Conservation (phyloP, 148 eudicot species). For the Polygonum aviculare region DNA sequence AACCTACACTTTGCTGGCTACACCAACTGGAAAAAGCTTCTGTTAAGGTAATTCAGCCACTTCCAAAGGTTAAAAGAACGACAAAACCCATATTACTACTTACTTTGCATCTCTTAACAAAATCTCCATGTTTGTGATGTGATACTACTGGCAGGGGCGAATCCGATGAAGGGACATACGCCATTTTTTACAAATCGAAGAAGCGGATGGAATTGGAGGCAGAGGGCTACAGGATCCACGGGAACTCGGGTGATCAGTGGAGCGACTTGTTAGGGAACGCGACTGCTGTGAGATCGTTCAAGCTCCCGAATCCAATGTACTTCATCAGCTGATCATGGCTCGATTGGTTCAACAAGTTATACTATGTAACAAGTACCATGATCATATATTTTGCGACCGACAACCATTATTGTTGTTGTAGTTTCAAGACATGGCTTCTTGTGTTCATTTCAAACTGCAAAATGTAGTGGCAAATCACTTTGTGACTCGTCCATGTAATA, state of each 20-base stretch:
- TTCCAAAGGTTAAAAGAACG: not conserved
- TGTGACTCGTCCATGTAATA: too few species aligned
- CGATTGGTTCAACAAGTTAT: not conserved
- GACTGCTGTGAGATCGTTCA: conserved; percentile 58
- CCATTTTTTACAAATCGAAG: conserved; percentile 63
- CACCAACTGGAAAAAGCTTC: conserved; percentile 57
- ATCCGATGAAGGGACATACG: conserved; percentile 42
- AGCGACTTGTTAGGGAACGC: conserved; percentile 79
- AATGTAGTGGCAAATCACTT: too few species aligned
- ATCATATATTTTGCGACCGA: conserved; percentile 19
- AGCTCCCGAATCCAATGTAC: conserved; percentile 81
- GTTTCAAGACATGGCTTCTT: not conserved
- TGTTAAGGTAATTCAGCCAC: conserved; percentile 43
- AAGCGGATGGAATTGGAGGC: conserved; percentile 57
- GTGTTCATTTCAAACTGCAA: not conserved
- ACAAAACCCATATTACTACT: not conserved
- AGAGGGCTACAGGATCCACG: conserved; percentile 59
- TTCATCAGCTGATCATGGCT: conserved; percentile 39
- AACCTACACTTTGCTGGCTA: conserved; percentile 53
- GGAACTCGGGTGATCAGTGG: conserved; percentile 95
- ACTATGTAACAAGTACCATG: not conserved
- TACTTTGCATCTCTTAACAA: not conserved
- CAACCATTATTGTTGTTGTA: conserved; percentile 2
- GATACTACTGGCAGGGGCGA: conserved; percentile 25
- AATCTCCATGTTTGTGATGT: not conserved